A percentile compares a stretch with the other conserved stretches of the same genome.
Evolutionary conservation across 2,329 filamentous ascomycete genomes (phyloP).

Genomic region (Zalaria obscura): DNA sequence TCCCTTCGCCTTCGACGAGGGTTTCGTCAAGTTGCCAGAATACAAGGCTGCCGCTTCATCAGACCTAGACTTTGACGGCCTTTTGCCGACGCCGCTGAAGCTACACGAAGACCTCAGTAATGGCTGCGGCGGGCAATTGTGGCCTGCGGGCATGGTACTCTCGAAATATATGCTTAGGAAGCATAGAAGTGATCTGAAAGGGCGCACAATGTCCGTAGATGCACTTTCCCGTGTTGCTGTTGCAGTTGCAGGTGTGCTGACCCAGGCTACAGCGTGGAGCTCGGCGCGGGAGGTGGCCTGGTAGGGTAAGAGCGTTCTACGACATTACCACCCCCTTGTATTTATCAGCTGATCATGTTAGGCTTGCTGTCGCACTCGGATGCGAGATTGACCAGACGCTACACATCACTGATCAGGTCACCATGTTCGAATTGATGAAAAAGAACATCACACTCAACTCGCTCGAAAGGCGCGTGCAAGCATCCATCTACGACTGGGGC

Average conservation of each 20-base stretch:
- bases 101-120: slow-evolving; percentile 75
- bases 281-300: slow-evolving; percentile 83
- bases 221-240: slow-evolving; percentile 58
- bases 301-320: slow-evolving; percentile 40
- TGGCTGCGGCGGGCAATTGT: slow-evolving; percentile 85
- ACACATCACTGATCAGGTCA: slow-evolving; percentile 72
- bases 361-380: slow-evolving; percentile 43
- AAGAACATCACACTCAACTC: slow-evolving; percentile 75
- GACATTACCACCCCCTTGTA: neutral
- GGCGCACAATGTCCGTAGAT: slow-evolving; percentile 57
- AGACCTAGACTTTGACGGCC: slow-evolving; percentile 52
- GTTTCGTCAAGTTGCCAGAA: slow-evolving; percentile 39
- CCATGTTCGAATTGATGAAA: slow-evolving; percentile 76
- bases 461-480: slow-evolving; percentile 47
- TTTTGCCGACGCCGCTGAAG: slow-evolving; percentile 52
- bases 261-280: slow-evolving; percentile 52
- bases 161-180: slow-evolving; percentile 72
- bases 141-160: slow-evolving; percentile 86
- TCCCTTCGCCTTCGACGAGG: slow-evolving; percentile 30
- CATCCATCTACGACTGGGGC: slow-evolving; percentile 69
- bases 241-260: slow-evolving; percentile 75
- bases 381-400: slow-evolving; percentile 43
- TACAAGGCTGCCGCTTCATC: slow-evolving; percentile 39
- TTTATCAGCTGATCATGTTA: slow-evolving; percentile 9
- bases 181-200: slow-evolving; percentile 46